Percentiles rank a stretch among this genome's conserved stretches.
phyloP scores from a whole-genome alignment of 805 yeast genomes.

The Alloascoidea hylecoeti region DNA sequence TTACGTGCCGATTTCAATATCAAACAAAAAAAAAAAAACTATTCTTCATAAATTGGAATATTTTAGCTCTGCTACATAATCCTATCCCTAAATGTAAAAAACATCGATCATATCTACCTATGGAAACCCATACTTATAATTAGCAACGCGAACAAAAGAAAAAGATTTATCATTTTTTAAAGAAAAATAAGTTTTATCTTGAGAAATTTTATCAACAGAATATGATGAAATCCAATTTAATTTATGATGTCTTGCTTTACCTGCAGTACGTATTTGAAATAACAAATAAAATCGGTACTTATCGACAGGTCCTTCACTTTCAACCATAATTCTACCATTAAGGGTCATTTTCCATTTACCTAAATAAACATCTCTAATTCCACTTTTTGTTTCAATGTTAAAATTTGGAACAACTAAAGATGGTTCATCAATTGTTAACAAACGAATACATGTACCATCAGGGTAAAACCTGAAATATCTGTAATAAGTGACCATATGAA shows the following conservation, averaged over 20 bases:
- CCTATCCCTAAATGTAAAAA: no score
- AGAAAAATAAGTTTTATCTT: conserved; percentile 39
- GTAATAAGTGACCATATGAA: conserved; percentile 76
- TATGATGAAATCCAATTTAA: conserved; percentile 59
- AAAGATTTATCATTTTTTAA: conserved; percentile 67
- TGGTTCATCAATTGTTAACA: conserved; percentile 66
- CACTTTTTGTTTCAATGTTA: conserved; percentile 17
- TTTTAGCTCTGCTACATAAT: no score
- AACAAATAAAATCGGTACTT: conserved; percentile 51
- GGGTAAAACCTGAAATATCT: conserved; percentile 72
- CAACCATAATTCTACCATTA: conserved; percentile 35
- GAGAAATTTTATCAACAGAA: conserved; percentile 38
- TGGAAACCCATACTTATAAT: no score
- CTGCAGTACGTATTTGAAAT: conserved; percentile 43
- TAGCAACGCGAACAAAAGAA: conserved; percentile 31
- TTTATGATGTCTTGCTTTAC: conserved; percentile 51
- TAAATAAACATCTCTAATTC: conserved; percentile 21
- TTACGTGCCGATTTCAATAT: no score
- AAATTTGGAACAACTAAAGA: conserved; percentile 44
- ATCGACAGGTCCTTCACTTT: conserved; percentile 41
- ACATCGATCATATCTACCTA: no score
- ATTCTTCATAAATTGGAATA: no score
- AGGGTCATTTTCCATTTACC: conserved; percentile 48
- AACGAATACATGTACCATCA: conserved; percentile 60
- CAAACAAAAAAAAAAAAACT: no score